Evolutionary conservation across 1,284 basidiomycete species (phyloP).

Genomic region (Sporisorium scitamineum): DNA sequence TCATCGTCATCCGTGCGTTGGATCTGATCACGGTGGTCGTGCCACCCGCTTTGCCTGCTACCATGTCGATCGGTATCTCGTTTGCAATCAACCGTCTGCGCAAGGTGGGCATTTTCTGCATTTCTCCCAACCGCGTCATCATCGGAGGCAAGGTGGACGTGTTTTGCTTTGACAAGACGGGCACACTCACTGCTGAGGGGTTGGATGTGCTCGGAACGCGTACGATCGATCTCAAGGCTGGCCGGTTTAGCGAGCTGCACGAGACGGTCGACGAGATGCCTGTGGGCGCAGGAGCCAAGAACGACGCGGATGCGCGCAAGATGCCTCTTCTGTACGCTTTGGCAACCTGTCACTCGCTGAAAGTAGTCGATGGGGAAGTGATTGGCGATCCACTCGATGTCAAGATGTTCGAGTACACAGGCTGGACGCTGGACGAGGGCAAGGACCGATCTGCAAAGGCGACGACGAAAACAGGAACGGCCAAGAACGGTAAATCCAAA

Average conservation of each 20-base stretch:
- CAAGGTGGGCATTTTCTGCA: constrained; percentile 92
- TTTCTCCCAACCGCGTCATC: constrained; percentile 95
- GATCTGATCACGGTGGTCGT: constrained; percentile 99
- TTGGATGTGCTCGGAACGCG: constrained; percentile 82
- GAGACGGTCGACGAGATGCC: constrained; percentile 89
- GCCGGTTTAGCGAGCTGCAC: constrained; percentile 90
- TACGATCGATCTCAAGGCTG: constrained; percentile 67
- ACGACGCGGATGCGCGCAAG: constrained; percentile 74
- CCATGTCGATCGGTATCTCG: constrained; percentile 95
- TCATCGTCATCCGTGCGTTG: constrained; percentile 89
- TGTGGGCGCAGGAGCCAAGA: constrained; percentile 65
- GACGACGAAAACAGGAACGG: constrained; percentile 60
- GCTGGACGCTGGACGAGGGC: constrained; percentile 94
- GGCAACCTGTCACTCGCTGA: constrained; percentile 95
- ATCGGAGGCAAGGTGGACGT: constrained; percentile 97
- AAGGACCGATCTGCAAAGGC: constrained; percentile 58
- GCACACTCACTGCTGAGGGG: constrained; percentile 97
- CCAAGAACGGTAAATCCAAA: constrained; percentile 64
- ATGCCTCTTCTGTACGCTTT: constrained; percentile 90
- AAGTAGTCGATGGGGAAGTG: constrained; percentile 86
- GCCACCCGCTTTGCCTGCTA: constrained; percentile 95
- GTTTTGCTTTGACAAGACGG: constrained; percentile 99
- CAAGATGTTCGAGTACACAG: constrained; percentile 89
- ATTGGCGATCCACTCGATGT: constrained; percentile 96
- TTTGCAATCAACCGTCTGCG: constrained; percentile 92